These are phyloP conservation scores for Hymenoscyphus infarciens DNA, from an alignment of 2,329 filamentous ascomycete genomes.

Conservation along the genomic window DNA sequence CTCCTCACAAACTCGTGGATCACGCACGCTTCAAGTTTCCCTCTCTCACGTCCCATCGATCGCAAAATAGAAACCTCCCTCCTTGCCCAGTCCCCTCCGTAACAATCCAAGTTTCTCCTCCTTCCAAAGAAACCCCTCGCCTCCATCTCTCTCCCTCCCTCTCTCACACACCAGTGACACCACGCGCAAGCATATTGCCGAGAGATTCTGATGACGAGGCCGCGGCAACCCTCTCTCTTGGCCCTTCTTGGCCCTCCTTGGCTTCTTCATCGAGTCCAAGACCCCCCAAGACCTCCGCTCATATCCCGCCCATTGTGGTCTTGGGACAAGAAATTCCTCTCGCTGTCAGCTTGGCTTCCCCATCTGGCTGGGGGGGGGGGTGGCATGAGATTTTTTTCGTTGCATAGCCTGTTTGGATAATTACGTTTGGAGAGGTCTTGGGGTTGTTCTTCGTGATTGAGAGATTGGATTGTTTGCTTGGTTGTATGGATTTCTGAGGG, in stretches of 20 bases:
- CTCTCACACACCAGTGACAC: neutral
- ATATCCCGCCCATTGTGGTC: neutral
- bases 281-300: constrained; percentile 3
- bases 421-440: too few relatives aligned
- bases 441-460: too few relatives aligned
- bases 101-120: neutral
- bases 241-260: neutral
- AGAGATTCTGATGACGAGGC: constrained; percentile 2
- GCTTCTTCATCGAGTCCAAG: neutral
- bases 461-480: too few relatives aligned
- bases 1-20: neutral
- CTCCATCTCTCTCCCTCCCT: neutral
- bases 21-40: neutral
- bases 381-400: too few relatives aligned
- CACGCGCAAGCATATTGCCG: neutral
- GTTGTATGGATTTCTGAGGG: too few relatives aligned
- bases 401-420: too few relatives aligned
- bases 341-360: neutral
- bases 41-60: neutral
- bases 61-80: neutral
- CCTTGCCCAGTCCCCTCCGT: neutral
- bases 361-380: too few relatives aligned
- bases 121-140: neutral
- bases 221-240: neutral
- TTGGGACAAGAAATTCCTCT: constrained; percentile 3